Conservation (phyloP, 257 asterid species). For the Solanum virginianum region DNA sequence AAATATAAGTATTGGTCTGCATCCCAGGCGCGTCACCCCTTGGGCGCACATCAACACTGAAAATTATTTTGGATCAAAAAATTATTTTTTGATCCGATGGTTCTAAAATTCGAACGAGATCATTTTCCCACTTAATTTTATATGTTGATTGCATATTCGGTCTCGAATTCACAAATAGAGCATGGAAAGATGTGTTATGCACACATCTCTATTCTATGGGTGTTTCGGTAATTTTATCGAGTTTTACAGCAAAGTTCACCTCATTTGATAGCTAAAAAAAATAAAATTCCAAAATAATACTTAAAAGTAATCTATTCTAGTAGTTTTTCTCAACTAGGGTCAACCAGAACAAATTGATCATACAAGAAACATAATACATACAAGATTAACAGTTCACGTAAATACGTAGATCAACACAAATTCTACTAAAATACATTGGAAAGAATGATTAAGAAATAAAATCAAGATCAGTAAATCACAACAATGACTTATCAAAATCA, state of each 20-base stretch:
- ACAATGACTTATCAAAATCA: not conserved
- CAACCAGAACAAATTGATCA: not conserved
- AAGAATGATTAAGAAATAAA: not conserved
- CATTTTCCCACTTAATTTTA: too few species aligned
- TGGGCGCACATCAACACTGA: too few species aligned
- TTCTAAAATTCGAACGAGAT: too few species aligned
- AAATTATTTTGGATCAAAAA: too few species aligned
- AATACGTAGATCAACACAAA: not conserved
- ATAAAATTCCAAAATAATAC: not conserved
- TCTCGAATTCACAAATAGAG: too few species aligned
- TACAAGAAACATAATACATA: not conserved
- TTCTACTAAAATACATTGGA: not conserved
- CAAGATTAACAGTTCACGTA: not conserved
- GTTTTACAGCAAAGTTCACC: not conserved
- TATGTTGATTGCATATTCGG: too few species aligned
- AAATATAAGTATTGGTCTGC: too few species aligned
- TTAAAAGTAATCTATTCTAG: not conserved
- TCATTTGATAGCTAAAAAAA: not conserved
- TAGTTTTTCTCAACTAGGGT: not conserved
- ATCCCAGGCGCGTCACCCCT: too few species aligned
- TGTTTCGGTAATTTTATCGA: too few species aligned
- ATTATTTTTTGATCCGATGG: too few species aligned
- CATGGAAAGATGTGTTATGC: too few species aligned
- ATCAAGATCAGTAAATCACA: not conserved
- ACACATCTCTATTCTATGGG: too few species aligned